Conservation (phyloP, 768 basidiomycete genomes). For the Lactarius hatsudake region DNA sequence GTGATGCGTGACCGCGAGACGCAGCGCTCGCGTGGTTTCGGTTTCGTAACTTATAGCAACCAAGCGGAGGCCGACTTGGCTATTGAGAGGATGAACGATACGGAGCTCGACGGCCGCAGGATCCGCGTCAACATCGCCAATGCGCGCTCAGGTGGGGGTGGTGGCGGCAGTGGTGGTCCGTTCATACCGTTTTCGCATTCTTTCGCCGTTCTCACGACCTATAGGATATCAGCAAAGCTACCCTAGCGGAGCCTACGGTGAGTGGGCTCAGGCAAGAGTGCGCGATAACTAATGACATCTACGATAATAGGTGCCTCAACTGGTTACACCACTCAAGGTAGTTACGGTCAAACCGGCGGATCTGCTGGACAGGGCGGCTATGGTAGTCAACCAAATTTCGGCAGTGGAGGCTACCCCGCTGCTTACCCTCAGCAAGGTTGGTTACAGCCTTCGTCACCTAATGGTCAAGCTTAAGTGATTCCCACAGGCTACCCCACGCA, state of each 20-base stretch:
- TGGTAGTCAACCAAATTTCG: conserved; percentile 28
- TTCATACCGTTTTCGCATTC: background rate
- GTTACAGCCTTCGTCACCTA: background rate
- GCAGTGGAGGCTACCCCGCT: conserved; percentile 20
- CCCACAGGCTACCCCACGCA: conserved; percentile 8
- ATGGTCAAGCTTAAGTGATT: background rate
- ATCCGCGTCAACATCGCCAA: conserved; percentile 87
- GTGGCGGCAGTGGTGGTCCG: conserved; percentile 41
- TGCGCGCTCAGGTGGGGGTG: conserved; percentile 54
- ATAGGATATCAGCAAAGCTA: conserved; percentile 35
- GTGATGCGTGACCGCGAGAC: conserved; percentile 99
- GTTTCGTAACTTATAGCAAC: conserved; percentile 80
- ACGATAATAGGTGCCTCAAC: conserved; percentile 28
- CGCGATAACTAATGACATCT: background rate
- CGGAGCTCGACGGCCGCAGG: conserved; percentile 89
- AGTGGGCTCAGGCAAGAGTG: background rate
- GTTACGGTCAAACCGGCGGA: conserved; percentile 33
- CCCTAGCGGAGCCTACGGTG: conserved; percentile 34
- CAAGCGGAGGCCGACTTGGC: conserved; percentile 71
- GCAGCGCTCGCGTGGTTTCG: conserved; percentile 94
- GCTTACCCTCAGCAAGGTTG: conserved; percentile 16
- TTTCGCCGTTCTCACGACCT: background rate
- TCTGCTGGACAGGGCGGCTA: conserved; percentile 32
- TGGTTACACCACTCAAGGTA: conserved; percentile 30
- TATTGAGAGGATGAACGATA: conserved; percentile 76